Evolutionary conservation across 441 rosid genomes (phyloP), one percentile per base, ranked within the genome.

Genomic region (Eruca vesicaria): DNA sequence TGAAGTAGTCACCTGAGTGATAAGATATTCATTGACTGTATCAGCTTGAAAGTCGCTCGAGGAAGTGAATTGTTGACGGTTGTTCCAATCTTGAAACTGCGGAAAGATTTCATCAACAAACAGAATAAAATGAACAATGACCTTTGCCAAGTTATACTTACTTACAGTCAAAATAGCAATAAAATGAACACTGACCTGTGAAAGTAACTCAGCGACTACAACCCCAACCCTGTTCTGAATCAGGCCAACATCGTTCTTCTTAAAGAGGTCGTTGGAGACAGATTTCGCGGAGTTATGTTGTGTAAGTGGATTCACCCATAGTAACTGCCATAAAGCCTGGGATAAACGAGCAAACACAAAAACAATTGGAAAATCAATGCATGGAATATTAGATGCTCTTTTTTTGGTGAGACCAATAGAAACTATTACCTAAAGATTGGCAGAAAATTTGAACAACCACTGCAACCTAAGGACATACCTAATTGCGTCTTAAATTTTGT

Each of bases 1-100:
- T 73, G 75, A 16, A 80, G 73, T 69, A 68, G 82, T 67, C 73
- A 93, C 99, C 98, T 96, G 99, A 84, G 97, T 86, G 81, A 92
- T 88, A 74, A 96, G 92, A 78, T 75, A 86, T 66, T 96, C 99
- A 75, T 87, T 89, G 71, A 92, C 97, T 58, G 88, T 86, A 76
- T 90, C 98, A 8, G 98, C 97, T 83, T 96, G 98, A 78, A 94
- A 96, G 80, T 92, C 92, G 81, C 86, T 88, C 3, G 96, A 85
- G 52, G 89, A 84, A 52, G 92, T 83, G 80, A 96, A 96, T 35
- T 92, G 84, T 63, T 88, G 84, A 79, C 99, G 84, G 69, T 86
- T 93, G 77, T 96, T 93, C 99, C 99, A 96, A 85, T 93, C 98
- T 88, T 88, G 98, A 86, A 96, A 83, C 99, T 96, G 69, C 55